Evolutionary conservation across 139 green algal genomes (phyloP).

Genomic region (Micractinium conductrix): DNA sequence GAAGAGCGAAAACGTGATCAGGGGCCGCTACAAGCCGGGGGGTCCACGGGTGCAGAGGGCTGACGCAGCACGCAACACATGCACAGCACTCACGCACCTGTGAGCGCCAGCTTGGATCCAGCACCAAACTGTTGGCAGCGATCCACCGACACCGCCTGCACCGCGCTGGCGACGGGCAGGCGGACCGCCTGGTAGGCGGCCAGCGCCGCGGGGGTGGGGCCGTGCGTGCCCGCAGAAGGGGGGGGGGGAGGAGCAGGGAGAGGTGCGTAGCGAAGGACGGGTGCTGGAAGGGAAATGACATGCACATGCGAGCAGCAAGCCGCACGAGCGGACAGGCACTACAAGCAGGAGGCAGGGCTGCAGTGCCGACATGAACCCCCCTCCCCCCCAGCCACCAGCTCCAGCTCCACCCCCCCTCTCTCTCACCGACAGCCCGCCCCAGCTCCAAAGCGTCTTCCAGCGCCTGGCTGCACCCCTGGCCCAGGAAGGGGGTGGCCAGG

Average conservation of each 20-base stretch:
- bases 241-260: too few relatives aligned
- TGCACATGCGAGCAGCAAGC: background rate
- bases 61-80: too few relatives aligned
- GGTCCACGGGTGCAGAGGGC: too few relatives aligned
- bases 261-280: too few relatives aligned
- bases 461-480: conserved; percentile 21
- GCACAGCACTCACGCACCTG: too few relatives aligned
- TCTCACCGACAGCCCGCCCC: background rate
- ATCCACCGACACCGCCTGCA: background rate
- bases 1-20: too few relatives aligned
- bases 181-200: conserved; percentile 3
- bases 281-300: too few relatives aligned
- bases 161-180: background rate
- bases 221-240: background rate
- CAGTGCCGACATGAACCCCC: background rate
- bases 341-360: background rate
- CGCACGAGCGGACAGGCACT: background rate
- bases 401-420: background rate
- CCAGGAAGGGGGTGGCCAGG: conserved; percentile 25
- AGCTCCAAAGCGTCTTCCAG: conserved; percentile 35
- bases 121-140: too few relatives aligned
- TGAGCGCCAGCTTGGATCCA: too few relatives aligned
- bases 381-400: background rate
- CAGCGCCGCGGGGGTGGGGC: conserved; percentile 1
- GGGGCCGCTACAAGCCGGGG: too few relatives aligned